Percentiles rank a stretch among this genome's conserved stretches.
Evolutionary conservation across 2,329 filamentous ascomycete species (phyloP).

Genomic region (Talaromyces atroroseus): DNA sequence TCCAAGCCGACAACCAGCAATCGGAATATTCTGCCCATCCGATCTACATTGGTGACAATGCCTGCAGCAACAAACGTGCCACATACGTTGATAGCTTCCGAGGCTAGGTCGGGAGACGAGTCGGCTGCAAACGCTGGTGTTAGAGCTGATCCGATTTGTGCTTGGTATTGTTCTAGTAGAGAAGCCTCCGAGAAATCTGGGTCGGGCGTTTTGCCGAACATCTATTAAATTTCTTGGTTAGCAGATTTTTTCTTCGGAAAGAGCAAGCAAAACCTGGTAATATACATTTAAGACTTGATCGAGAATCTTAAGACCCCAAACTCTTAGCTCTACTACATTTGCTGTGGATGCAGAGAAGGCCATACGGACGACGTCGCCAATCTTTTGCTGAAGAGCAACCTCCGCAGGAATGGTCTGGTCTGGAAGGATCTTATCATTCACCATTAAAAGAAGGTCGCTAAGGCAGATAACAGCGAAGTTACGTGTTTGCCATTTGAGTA

Average conservation of each 20-base stretch:
- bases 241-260: not conserved
- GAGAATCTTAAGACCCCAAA: conserved; percentile 90
- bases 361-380: conserved; percentile 92
- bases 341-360: conserved; percentile 96
- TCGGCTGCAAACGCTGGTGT: conserved; percentile 94
- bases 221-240: conserved; percentile 35
- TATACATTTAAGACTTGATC: conserved; percentile 75
- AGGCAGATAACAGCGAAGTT: conserved; percentile 90
- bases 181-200: conserved; percentile 97
- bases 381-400: conserved; percentile 68
- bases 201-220: conserved; percentile 92
- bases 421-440: conserved; percentile 71
- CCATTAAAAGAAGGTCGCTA: conserved; percentile 71
- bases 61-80: conserved; percentile 97
- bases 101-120: conserved; percentile 90
- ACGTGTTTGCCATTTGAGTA: conserved; percentile 89
- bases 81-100: conserved; percentile 94
- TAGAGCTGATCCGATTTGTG: conserved; percentile 92
- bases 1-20: conserved; percentile 85
- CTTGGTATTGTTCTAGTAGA: conserved; percentile 94
- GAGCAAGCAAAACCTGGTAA: not conserved
- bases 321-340: conserved; percentile 79
- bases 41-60: conserved; percentile 92
- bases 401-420: conserved; percentile 76
- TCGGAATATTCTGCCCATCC: conserved; percentile 98